Evolutionary conservation across 2,329 filamentous ascomycete genomes (phyloP).

Genomic region (Macrophomina tecta): DNA sequence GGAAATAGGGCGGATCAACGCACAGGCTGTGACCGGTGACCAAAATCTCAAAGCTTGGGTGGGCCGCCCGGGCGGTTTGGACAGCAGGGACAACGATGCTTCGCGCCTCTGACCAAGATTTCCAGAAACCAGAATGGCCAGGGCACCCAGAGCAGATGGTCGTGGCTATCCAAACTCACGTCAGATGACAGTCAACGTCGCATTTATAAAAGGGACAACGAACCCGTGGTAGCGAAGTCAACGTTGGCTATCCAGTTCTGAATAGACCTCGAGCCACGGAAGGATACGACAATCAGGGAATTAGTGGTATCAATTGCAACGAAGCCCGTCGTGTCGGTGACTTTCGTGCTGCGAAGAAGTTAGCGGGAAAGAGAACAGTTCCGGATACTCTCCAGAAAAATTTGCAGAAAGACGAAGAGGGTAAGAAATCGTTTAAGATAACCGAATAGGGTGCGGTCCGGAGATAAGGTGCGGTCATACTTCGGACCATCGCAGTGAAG

Average conservation of each 20-base stretch:
- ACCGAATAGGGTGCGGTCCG: not conserved
- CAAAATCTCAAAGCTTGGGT: conserved; percentile 62
- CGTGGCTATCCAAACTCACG: conserved; percentile 35
- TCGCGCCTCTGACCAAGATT: conserved; percentile 63
- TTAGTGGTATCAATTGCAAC: conserved; percentile 54
- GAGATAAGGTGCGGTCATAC: conserved; percentile 30
- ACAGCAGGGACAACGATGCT: conserved; percentile 53
- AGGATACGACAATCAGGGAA: conserved; percentile 63
- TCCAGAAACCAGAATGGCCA: conserved; percentile 64
- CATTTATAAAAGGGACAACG: not conserved
- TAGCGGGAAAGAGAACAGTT: not conserved
- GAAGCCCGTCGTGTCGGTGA: conserved; percentile 52
- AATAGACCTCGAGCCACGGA: conserved; percentile 64
- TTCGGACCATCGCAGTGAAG: conserved; percentile 26
- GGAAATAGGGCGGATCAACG: conserved; percentile 44
- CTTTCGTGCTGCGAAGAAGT: conserved; percentile 28
- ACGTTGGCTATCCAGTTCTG: conserved; percentile 68
- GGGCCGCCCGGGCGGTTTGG: conserved; percentile 48
- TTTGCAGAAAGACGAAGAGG: not conserved
- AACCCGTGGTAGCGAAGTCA: conserved; percentile 47
- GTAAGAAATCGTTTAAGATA: not conserved
- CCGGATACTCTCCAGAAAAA: not conserved
- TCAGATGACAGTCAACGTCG: not conserved
- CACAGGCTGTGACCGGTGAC: conserved; percentile 69
- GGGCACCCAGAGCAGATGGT: conserved; percentile 55